phyloP scores from a whole-genome alignment of 257 asterid species.

The Ehretia macrophylla region DNA sequence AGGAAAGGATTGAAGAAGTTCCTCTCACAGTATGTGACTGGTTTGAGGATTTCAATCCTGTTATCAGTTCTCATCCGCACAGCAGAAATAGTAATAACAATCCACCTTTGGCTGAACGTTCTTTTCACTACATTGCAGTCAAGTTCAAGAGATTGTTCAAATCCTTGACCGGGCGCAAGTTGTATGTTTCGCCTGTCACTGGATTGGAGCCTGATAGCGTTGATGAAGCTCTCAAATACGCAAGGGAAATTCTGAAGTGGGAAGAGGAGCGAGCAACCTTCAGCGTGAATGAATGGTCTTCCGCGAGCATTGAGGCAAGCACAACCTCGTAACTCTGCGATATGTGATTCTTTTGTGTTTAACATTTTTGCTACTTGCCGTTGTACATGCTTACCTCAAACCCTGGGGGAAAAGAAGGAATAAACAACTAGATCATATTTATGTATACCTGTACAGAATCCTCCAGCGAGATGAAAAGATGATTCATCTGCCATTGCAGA shows the following conservation, averaged over 20 bases:
- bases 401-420: not conserved
- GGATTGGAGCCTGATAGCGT: slow-evolving; percentile 70
- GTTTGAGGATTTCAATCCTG: slow-evolving; percentile 75
- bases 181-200: slow-evolving; percentile 60
- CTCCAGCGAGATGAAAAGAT: not conserved
- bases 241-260: slow-evolving; percentile 76
- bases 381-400: not conserved
- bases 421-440: not conserved
- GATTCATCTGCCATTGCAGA: too few species aligned
- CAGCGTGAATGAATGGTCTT: slow-evolving; percentile 40
- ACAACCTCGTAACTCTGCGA: slow-evolving; percentile 31
- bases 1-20: slow-evolving; percentile 47
- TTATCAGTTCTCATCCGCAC: slow-evolving; percentile 39
- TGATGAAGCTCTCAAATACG: slow-evolving; percentile 54
- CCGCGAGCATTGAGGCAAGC: slow-evolving; percentile 58
- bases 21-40: slow-evolving; percentile 76
- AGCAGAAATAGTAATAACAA: slow-evolving; percentile 31
- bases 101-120: slow-evolving; percentile 57
- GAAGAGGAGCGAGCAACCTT: slow-evolving; percentile 38
- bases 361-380: not conserved
- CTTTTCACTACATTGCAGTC: slow-evolving; percentile 69
- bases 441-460: too few species aligned
- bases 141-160: slow-evolving; percentile 61
- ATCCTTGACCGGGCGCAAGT: slow-evolving; percentile 42
- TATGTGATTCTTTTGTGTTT: too few species aligned